Percentiles rank a stretch among this genome's conserved stretches.
phyloP scores from a whole-genome alignment of 2,329 filamentous ascomycete species.

The Chrysosporium queenslandicum region DNA sequence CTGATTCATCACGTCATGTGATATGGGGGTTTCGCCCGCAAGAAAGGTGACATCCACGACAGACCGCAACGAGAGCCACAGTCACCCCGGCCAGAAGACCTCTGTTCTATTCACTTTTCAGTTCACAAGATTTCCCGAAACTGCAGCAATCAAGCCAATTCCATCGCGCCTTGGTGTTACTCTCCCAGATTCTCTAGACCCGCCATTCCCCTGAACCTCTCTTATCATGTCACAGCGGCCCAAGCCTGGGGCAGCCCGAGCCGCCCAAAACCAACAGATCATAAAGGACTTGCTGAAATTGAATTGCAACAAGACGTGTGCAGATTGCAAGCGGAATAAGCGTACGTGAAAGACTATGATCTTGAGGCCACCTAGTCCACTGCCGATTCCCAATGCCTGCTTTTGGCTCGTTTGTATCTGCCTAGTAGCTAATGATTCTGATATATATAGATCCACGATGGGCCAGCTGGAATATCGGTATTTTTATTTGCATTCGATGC shows the following conservation, averaged over 20 bases:
- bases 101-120: neutral
- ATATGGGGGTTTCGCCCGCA: no score
- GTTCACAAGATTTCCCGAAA: neutral
- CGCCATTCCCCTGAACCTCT: neutral
- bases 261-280: conserved; percentile 84
- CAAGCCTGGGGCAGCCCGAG: conserved; percentile 64
- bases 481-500: conserved; percentile 96
- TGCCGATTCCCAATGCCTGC: no score
- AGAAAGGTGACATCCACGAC: no score
- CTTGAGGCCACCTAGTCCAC: conserved; percentile 2
- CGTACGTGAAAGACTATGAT: conserved; percentile 47
- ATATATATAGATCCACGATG: conserved; percentile 70
- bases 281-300: conserved; percentile 93
- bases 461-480: conserved; percentile 96
- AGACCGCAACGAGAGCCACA: neutral
- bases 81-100: neutral
- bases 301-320: conserved; percentile 90
- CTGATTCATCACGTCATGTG: conserved; percentile 5
- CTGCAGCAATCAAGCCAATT: neutral
- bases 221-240: conserved; percentile 14
- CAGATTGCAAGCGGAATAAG: conserved; percentile 98
- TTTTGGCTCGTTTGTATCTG: no score
- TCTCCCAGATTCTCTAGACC: neutral
- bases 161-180: neutral
- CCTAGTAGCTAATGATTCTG: neutral